A percentile compares a stretch with the other conserved stretches of the same genome.
phyloP scores from a whole-genome alignment of 805 yeast genomes.

The Diddensiella caesifluorescens region DNA sequence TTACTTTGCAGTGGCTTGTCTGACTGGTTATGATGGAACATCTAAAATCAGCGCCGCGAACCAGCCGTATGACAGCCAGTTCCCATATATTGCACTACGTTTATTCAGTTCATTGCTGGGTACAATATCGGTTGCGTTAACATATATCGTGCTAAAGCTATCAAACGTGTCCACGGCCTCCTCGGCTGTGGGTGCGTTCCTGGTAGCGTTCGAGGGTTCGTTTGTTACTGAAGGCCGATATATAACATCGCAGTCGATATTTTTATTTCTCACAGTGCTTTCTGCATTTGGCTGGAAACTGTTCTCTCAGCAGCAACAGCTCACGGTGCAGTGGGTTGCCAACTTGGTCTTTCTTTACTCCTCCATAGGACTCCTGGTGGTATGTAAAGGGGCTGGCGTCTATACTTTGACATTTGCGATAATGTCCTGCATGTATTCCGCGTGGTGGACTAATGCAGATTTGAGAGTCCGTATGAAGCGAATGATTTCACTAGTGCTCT shows the following conservation, averaged over 20 bases:
- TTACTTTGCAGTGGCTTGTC: slow-evolving; percentile 37
- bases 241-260: slow-evolving; percentile 31
- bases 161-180: slow-evolving; percentile 41
- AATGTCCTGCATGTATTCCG: slow-evolving; percentile 34
- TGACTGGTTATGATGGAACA: slow-evolving; percentile 39
- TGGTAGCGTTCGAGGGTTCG: slow-evolving; percentile 49
- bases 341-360: slow-evolving; percentile 35
- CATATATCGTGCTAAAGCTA: slow-evolving; percentile 43
- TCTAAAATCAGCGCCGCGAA: slow-evolving; percentile 29
- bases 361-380: slow-evolving; percentile 40
- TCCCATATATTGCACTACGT: slow-evolving; percentile 42
- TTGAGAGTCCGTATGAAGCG: slow-evolving; percentile 34
- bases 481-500: slow-evolving; percentile 33
- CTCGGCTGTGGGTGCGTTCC: slow-evolving; percentile 39
- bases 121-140: slow-evolving; percentile 37
- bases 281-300: slow-evolving; percentile 40
- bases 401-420: slow-evolving; percentile 50
- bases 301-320: slow-evolving; percentile 34
- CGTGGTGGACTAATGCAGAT: slow-evolving; percentile 60
- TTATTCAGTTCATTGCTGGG: slow-evolving; percentile 43
- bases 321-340: slow-evolving; percentile 41
- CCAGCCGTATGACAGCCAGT: slow-evolving; percentile 19
- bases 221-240: slow-evolving; percentile 44
- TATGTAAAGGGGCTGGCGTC: slow-evolving; percentile 53
- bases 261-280: slow-evolving; percentile 28